Evolutionary conservation across 257 asterid genomes (phyloP).

Genomic region (Capsicum chinense): DNA sequence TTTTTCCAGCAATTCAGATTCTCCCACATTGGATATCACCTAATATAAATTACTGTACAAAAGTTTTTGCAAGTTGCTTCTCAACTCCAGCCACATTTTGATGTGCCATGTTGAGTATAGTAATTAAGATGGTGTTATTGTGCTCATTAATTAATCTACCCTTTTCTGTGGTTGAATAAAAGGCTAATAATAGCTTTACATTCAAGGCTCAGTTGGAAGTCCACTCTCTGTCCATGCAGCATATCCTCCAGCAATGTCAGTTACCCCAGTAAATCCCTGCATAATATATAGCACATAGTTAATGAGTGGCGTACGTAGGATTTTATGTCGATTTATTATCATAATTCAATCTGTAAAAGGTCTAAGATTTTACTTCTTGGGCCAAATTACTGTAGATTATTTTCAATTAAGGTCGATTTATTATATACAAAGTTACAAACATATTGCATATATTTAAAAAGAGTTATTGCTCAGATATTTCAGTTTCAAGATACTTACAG

Average conservation of each 20-base stretch:
- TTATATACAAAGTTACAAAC: neutral
- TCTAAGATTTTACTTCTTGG: neutral
- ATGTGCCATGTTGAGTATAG: neutral
- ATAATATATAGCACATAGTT: neutral
- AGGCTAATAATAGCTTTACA: neutral
- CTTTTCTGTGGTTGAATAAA: neutral
- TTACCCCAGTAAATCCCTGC: slow-evolving; percentile 76
- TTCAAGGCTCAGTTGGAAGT: slow-evolving; percentile 57
- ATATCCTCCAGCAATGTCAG: slow-evolving; percentile 87
- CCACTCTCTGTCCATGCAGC: slow-evolving; percentile 70
- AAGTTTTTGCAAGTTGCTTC: neutral
- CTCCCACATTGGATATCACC: neutral
- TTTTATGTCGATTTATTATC: neutral
- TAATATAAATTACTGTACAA: slow-evolving; percentile 1
- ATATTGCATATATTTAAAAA: neutral
- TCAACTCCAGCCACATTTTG: neutral
- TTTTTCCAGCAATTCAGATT: neutral
- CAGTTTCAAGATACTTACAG: slow-evolving; percentile 45
- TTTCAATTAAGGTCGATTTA: too few species aligned
- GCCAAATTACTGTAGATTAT: neutral
- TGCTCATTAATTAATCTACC: neutral
- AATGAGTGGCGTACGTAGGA: neutral
- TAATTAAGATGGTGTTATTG: neutral
- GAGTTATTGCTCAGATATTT: too few species aligned
- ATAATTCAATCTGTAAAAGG: neutral